Evolutionary conservation across 78 protist species (phyloP), one percentile per base, ranked within the genome.

Genomic region (Cavenderia fasciculata): DNA sequence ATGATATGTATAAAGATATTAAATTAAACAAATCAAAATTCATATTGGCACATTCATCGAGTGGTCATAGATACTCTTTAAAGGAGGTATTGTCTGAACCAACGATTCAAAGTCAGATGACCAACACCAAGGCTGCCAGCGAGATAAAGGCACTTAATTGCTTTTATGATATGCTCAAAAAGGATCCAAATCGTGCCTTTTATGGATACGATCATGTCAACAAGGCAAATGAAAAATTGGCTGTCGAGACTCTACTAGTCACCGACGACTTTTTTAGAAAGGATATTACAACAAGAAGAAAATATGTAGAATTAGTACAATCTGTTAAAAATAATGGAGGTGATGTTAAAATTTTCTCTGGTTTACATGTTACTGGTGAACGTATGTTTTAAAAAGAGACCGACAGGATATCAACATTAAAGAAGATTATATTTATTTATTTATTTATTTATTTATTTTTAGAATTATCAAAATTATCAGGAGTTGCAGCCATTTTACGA

Each of bases 401-500:
- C 21, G 12, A 21, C 23, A 40, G 5, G 18, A 70, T 31, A 29
- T 59, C 16, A 57, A 12, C 57, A 59, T 56, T 3, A 23, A 29
- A 21, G 51, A 54, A 51, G 23, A 40, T 40, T 46, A n/a, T 63
- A 41, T 14, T 34, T 0, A 0, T 25, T 4, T 8, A 18, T 25
- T 7, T 11, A 36, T 49, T 21, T 68, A 33, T n/a, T 61, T 57
- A 31, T n/a, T n/a, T n/a, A n/a, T n/a, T n/a, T 18, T 3, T 82
- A 85, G 88, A 95, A 59, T 85, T 96, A 27, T 44, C 92, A 14
- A 69, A 76, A 57, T 63, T 96, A 16, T 43, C 90, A 4, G 98
- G 98, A 33, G 51, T 96, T 21, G 98, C 98, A 16, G 97, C 98
- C 36, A 95, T 96, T 59, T 71, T 97, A 34, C 77, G 98, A 44